Conservation (phyloP, 2,329 filamentous ascomycete species). For the Monosporascus sp. region DNA sequence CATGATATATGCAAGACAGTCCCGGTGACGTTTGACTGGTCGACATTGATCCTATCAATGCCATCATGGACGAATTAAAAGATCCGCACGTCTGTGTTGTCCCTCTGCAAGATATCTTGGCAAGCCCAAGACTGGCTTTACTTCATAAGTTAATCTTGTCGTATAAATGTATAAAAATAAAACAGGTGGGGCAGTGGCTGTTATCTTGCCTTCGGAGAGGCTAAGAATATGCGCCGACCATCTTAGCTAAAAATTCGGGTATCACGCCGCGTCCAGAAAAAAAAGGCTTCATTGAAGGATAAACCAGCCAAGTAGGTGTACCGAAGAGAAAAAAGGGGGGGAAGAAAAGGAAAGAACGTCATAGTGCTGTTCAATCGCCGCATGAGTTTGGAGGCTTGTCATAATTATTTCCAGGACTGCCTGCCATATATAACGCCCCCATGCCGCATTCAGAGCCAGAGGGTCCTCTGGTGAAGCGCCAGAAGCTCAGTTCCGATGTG, state of each 20-base stretch:
- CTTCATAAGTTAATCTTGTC: background rate
- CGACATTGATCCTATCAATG: background rate
- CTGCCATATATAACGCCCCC: conserved; percentile 12
- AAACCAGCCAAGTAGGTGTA: no score
- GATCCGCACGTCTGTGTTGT: background rate
- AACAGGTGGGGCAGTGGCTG: no score
- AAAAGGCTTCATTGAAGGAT: no score
- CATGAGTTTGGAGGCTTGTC: background rate
- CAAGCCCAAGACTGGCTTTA: background rate
- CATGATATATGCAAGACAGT: background rate
- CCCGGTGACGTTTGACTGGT: background rate
- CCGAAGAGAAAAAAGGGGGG: background rate
- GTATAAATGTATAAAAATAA: no score
- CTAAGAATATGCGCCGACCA: no score
- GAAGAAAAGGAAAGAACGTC: conserved; percentile 3
- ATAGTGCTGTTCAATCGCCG: background rate
- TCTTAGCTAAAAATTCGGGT: no score
- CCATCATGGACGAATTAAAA: background rate
- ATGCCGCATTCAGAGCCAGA: conserved; percentile 57
- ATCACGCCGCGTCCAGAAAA: no score
- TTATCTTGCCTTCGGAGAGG: no score
- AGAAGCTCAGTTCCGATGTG: conserved; percentile 52
- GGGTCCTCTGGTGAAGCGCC: conserved; percentile 67
- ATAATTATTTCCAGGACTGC: background rate
- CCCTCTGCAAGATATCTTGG: background rate